A percentile compares a stretch with the other conserved stretches of the same genome.
Evolutionary conservation across 106 monocot species (phyloP).

Genomic region (Dendrobium chrysotoxum): DNA sequence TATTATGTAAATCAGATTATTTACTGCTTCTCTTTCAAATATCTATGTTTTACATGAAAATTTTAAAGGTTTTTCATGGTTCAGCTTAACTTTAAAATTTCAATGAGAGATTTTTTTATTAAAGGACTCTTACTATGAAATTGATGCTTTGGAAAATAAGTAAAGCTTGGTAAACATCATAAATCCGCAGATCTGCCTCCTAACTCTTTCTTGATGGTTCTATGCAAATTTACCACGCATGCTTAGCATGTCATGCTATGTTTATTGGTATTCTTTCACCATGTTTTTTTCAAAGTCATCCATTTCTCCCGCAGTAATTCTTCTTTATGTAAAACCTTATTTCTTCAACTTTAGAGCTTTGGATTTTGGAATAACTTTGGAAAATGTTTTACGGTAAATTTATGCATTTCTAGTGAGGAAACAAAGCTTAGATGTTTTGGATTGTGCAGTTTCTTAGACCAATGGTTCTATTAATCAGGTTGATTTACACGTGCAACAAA

Average conservation of each 20-base stretch:
- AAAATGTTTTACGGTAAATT: not conserved
- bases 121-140: not conserved
- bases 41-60: not conserved
- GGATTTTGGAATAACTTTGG: not conserved
- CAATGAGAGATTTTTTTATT: not conserved
- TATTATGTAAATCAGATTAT: not conserved
- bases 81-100: not conserved
- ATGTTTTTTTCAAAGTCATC: not conserved
- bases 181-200: not conserved
- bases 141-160: not conserved
- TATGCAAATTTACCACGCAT: not conserved
- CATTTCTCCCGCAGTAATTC: not conserved
- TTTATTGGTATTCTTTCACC: not conserved
- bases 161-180: not conserved
- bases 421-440: not conserved
- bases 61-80: not conserved
- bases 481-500: slow-evolving; percentile 57
- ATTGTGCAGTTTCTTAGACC: not conserved
- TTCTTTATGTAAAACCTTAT: not conserved
- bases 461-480: slow-evolving; percentile 26
- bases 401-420: not conserved
- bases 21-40: not conserved
- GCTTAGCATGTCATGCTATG: not conserved
- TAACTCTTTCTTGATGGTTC: not conserved
- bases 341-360: not conserved